phyloP scores from a whole-genome alignment of 2,329 filamentous ascomycete genomes.

The Talaromyces albobiverticillius region DNA sequence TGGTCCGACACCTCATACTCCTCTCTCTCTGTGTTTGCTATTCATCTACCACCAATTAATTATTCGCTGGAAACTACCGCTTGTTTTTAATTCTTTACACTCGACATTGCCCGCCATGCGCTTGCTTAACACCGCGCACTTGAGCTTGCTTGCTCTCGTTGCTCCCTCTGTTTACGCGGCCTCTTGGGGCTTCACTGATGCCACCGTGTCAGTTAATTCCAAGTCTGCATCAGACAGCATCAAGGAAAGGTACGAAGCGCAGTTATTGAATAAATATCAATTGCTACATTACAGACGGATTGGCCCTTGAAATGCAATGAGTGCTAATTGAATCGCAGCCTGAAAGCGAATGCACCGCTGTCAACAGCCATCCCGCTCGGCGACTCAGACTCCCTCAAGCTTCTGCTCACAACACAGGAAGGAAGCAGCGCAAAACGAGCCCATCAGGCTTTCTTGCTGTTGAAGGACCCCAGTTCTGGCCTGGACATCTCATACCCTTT shows the following conservation, averaged over 20 bases:
- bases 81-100: no score
- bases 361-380: slow-evolving; percentile 64
- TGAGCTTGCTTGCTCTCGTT: slow-evolving; percentile 35
- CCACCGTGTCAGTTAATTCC: slow-evolving; percentile 56
- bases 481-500: slow-evolving; percentile 86
- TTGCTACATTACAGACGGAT: no score
- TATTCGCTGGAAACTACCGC: no score
- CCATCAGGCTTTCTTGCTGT: slow-evolving; percentile 87
- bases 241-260: slow-evolving; percentile 55
- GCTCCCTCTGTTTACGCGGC: slow-evolving; percentile 43
- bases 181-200: slow-evolving; percentile 64
- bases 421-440: slow-evolving; percentile 75
- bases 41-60: no score
- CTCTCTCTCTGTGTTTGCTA: not conserved
- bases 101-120: slow-evolving; percentile 33
- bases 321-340: slow-evolving; percentile 40
- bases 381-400: slow-evolving; percentile 70
- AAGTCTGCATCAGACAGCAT: slow-evolving; percentile 58
- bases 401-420: slow-evolving; percentile 78
- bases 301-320: not conserved
- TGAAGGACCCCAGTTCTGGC: slow-evolving; percentile 70
- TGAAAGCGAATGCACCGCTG: slow-evolving; percentile 59
- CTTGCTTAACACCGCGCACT: slow-evolving; percentile 32
- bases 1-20: not conserved
- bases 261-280: not conserved